A percentile compares a stretch with the other conserved stretches of the same genome.
Conservation (phyloP, 1,139 yeast genomes). For the Wickerhamiella infanticola region DNA sequence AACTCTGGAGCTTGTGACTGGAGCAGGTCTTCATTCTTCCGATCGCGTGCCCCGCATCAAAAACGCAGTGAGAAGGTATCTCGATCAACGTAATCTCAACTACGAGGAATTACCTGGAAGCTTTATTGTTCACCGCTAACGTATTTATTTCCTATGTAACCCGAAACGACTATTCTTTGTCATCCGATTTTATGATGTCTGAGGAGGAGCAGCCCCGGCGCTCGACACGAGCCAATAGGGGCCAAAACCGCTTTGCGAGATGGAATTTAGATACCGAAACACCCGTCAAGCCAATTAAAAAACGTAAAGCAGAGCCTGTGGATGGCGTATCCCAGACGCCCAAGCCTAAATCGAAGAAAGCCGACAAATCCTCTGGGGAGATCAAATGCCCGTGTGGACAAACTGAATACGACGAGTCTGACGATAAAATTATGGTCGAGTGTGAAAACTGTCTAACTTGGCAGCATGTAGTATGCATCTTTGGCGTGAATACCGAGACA, state of each 20-base stretch:
- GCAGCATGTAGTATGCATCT: constrained; percentile 73
- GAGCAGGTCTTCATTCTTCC: constrained; percentile 21
- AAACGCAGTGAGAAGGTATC: constrained; percentile 17
- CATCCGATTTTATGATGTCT: too few species aligned
- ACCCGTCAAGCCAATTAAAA: constrained; percentile 1
- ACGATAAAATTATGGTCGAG: constrained; percentile 53
- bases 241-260: constrained; percentile 13
- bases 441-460: constrained; percentile 69
- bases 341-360: neutral
- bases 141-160: too few species aligned
- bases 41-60: constrained; percentile 21
- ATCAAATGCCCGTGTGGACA: neutral
- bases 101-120: constrained; percentile 1
- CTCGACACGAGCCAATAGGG: constrained; percentile 12
- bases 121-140: neutral
- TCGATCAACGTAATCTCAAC: constrained; percentile 5
- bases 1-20: constrained; percentile 20
- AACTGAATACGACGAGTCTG: constrained; percentile 7
- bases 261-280: constrained; percentile 7
- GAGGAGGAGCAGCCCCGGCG: constrained; percentile 2
- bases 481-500: constrained; percentile 30
- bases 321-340: neutral
- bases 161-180: too few species aligned
- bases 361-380: neutral
- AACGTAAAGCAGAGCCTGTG: neutral